Conservation (phyloP, 345 rosid genomes). For the Melaleuca alternifolia region DNA sequence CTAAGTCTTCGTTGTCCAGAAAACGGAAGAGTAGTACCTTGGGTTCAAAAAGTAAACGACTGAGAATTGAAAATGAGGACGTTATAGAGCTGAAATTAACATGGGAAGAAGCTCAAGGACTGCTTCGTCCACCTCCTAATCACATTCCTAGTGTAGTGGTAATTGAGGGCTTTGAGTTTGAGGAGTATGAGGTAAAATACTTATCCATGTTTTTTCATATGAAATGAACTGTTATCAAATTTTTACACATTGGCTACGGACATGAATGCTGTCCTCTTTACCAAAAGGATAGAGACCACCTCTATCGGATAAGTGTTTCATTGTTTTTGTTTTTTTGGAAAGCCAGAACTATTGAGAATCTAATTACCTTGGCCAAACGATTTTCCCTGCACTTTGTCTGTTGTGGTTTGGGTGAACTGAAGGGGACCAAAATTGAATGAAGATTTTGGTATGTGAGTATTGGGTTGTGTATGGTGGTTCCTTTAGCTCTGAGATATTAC, state of each 20-base stretch:
- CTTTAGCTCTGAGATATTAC: not conserved
- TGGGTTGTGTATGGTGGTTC: not conserved
- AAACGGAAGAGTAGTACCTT: slow-evolving; percentile 64
- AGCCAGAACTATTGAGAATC: not conserved
- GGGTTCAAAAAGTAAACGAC: slow-evolving; percentile 73
- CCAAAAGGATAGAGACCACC: not conserved
- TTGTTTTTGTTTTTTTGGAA: not conserved
- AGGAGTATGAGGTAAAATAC: slow-evolving; percentile 73
- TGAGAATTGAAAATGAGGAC: slow-evolving; percentile 66
- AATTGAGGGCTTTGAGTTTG: slow-evolving; percentile 85
- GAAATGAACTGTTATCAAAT: not conserved
- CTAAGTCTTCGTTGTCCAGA: slow-evolving; percentile 31
- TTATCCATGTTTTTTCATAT: not conserved
- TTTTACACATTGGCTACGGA: not conserved
- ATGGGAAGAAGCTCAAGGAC: slow-evolving; percentile 93
- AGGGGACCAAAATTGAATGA: not conserved
- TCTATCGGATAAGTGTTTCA: not conserved
- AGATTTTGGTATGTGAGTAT: not conserved
- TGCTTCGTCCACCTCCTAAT: slow-evolving; percentile 77
- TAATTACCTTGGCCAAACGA: not conserved
- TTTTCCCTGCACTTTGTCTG: not conserved
- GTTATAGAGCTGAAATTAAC: slow-evolving; percentile 67
- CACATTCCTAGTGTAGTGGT: slow-evolving; percentile 46
- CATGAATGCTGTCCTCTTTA: not conserved
- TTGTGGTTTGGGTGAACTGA: not conserved